Percentiles rank a stretch among this genome's conserved stretches.
Conservation (phyloP, 352 stramenopile species). For the Pythium angustatum region DNA sequence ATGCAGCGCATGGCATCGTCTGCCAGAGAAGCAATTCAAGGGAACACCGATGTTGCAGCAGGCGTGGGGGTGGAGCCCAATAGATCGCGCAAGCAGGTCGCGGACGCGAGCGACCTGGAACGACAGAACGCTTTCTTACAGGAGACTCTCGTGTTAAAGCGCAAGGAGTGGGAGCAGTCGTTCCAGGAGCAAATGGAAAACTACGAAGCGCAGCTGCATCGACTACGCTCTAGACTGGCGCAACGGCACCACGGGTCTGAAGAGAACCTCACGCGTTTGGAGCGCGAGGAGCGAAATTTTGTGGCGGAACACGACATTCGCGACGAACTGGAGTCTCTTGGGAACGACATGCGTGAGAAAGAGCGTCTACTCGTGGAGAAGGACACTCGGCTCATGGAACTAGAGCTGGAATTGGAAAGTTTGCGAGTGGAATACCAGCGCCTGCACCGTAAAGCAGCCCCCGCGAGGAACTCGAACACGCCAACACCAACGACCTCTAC, state of each 20-base stretch:
- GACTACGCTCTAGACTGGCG: conserved; percentile 44
- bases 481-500: neutral
- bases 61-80: neutral
- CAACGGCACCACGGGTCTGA: conserved; percentile 30
- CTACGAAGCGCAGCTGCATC: conserved; percentile 55
- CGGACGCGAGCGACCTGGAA: conserved; percentile 34
- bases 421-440: conserved; percentile 61
- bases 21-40: conserved; percentile 25
- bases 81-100: neutral
- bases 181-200: conserved; percentile 52
- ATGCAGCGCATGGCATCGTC: conserved; percentile 26
- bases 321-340: conserved; percentile 45
- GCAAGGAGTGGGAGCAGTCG: conserved; percentile 61
- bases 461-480: neutral
- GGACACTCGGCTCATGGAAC: conserved; percentile 64
- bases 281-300: conserved; percentile 53
- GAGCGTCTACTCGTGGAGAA: conserved; percentile 55
- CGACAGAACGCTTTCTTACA: conserved; percentile 60
- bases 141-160: conserved; percentile 60
- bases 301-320: conserved; percentile 43
- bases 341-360: conserved; percentile 49
- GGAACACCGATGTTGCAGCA: conserved; percentile 5
- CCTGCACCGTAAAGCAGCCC: conserved; percentile 40
- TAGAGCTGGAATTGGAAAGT: conserved; percentile 73
- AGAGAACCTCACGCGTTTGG: conserved; percentile 23